Evolutionary conservation across 345 rosid species (phyloP).

Genomic region (Boechera stricta): DNA sequence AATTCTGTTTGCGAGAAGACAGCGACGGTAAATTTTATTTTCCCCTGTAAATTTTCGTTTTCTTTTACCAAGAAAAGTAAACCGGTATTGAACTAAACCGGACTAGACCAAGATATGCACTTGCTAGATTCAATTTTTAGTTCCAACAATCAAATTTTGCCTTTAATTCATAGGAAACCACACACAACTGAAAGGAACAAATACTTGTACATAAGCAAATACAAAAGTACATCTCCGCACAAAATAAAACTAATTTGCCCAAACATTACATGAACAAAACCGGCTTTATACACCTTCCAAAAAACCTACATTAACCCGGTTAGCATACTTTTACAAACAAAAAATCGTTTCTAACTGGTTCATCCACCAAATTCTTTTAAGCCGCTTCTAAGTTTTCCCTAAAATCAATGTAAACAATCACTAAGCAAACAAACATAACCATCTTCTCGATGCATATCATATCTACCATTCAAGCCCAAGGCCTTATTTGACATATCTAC

Average conservation of each 20-base stretch:
- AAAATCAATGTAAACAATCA: neutral
- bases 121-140: no score
- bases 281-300: neutral
- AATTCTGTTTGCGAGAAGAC: no score
- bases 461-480: neutral
- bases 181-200: neutral
- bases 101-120: no score
- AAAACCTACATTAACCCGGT: neutral
- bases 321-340: neutral
- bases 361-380: neutral
- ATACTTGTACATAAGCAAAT: neutral
- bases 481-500: neutral
- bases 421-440: neutral
- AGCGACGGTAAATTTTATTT: no score
- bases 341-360: neutral
- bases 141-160: no score
- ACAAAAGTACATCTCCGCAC: neutral
- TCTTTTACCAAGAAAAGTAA: no score
- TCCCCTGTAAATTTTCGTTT: no score
- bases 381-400: neutral
- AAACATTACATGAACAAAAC: neutral
- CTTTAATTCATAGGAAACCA: neutral
- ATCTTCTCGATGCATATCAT: neutral
- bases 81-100: no score
- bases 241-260: neutral